Evolutionary conservation across 441 rosid genomes (phyloP).

Genomic region (Brassica balearica): DNA sequence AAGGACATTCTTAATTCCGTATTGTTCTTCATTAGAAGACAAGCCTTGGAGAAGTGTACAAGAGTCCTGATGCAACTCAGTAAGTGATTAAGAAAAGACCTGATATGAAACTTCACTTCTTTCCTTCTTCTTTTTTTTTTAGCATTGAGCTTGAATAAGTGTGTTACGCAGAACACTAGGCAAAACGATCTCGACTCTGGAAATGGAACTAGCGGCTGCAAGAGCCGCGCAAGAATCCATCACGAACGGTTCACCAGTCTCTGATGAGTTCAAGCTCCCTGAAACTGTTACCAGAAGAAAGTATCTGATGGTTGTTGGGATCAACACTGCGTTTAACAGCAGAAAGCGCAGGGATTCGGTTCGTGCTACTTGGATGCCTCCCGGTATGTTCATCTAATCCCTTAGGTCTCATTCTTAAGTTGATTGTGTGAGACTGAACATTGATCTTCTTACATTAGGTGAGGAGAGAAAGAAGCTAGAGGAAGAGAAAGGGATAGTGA

Average conservation of each 20-base stretch:
- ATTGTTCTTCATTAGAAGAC: constrained; percentile 46
- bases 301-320: constrained; percentile 84
- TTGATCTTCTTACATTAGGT: constrained; percentile 46
- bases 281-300: constrained; percentile 64
- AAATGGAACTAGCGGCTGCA: constrained; percentile 86
- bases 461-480: constrained; percentile 80
- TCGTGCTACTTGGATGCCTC: constrained; percentile 96
- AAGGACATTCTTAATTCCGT: neutral
- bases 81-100: constrained; percentile 42
- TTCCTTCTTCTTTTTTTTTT: neutral
- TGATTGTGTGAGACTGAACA: constrained; percentile 20
- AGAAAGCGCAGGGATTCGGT: constrained; percentile 92
- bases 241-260: constrained; percentile 75
- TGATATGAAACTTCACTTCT: neutral
- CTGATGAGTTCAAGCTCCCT: constrained; percentile 58
- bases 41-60: constrained; percentile 64
- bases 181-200: constrained; percentile 78
- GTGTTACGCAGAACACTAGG: constrained; percentile 66
- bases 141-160: constrained; percentile 3
- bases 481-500: constrained; percentile 89
- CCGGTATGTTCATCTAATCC: constrained; percentile 53
- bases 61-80: constrained; percentile 78
- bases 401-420: neutral
- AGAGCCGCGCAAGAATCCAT: constrained; percentile 89
- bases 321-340: constrained; percentile 93